These are phyloP conservation scores for Metschnikowia bowlesiae DNA, from an alignment of 805 yeast genomes.

Conservation along the genomic window DNA sequence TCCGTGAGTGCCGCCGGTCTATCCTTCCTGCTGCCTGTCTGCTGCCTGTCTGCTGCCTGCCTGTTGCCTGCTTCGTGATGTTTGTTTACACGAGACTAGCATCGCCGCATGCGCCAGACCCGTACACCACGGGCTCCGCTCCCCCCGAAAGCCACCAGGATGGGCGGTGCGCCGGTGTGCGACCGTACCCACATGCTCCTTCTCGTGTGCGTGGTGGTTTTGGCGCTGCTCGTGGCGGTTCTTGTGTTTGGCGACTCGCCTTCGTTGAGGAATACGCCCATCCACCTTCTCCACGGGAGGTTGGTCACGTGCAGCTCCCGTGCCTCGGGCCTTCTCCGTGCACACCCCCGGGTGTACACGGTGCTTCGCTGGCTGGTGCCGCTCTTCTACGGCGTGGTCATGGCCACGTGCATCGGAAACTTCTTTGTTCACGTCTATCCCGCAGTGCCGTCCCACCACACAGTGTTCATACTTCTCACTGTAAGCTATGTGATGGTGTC, in stretches of 20 bases:
- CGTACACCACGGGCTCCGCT: neutral
- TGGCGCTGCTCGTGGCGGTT: conserved; percentile 20
- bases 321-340: conserved; percentile 3
- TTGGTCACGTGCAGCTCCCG: conserved; percentile 6
- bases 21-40: too few relatives aligned
- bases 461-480: conserved; percentile 25
- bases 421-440: conserved; percentile 30
- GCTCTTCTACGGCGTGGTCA: conserved; percentile 31
- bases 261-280: conserved; percentile 28
- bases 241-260: conserved; percentile 51
- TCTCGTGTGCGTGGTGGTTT: conserved; percentile 5
- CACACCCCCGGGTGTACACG: conserved; percentile 5
- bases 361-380: conserved; percentile 45
- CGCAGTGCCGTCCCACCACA: conserved; percentile 14
- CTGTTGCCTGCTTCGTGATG: too few relatives aligned
- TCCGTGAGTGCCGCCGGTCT: too few relatives aligned
- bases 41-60: too few relatives aligned
- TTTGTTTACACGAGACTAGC: too few relatives aligned
- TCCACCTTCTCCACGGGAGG: conserved; percentile 22
- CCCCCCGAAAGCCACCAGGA: too few relatives aligned
- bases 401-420: conserved; percentile 29
- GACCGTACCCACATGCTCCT: conserved; percentile 7
- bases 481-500: conserved; percentile 29
- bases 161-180: neutral
- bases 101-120: neutral